Conservation (phyloP, 2,329 filamentous ascomycete genomes). For the Sporothrix brunneoviolacea region DNA sequence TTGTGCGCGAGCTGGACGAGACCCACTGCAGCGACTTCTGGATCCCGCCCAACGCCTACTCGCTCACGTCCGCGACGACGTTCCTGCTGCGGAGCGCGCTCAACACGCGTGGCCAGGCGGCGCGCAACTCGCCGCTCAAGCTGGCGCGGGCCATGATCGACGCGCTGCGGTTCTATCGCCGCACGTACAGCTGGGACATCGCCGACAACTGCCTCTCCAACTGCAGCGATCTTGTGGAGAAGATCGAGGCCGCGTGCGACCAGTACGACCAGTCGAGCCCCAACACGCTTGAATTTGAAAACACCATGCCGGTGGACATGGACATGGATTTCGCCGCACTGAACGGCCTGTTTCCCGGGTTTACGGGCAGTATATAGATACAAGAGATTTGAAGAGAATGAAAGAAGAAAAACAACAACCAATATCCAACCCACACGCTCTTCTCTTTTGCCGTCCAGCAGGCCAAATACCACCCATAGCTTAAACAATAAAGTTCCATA, state of each 20-base stretch:
- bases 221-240: slow-evolving; percentile 3
- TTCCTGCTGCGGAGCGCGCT: not conserved
- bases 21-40: not conserved
- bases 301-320: not conserved
- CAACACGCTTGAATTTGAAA: not conserved
- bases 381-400: not conserved
- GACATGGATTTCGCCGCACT: not conserved
- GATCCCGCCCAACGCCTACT: not conserved
- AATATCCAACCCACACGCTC: no score
- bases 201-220: slow-evolving; percentile 1
- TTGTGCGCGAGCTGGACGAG: slow-evolving; percentile 1
- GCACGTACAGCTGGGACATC: not conserved
- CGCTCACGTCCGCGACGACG: not conserved
- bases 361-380: not conserved
- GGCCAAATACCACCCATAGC: not conserved
- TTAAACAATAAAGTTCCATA: slow-evolving; percentile 43
- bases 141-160: not conserved
- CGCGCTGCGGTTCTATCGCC: not conserved
- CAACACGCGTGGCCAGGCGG: not conserved
- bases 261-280: not conserved
- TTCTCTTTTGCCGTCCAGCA: no score
- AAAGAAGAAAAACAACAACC: not conserved
- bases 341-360: not conserved
- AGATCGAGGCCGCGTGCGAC: slow-evolving; percentile 2
- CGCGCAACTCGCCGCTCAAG: not conserved